phyloP scores from a whole-genome alignment of 140 eudicot genomes.

The Ambrosia hybrid region DNA sequence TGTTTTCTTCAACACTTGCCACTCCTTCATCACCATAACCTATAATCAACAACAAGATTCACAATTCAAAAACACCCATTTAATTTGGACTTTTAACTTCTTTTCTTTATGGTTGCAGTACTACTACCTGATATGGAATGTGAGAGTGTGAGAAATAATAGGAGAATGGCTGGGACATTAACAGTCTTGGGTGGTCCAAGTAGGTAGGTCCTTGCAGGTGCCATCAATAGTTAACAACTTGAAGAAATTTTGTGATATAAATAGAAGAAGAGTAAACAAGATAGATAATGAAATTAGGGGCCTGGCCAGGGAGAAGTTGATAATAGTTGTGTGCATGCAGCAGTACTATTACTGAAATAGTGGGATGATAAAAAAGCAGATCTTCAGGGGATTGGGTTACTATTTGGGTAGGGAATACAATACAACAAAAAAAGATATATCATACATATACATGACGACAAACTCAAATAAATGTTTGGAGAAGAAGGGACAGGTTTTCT shows the following conservation, averaged over 20 bases:
- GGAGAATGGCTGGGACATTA: constrained; percentile 27
- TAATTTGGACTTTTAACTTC: not conserved
- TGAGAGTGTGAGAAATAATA: constrained; percentile 40
- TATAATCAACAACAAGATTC: not conserved
- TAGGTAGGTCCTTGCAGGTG: constrained; percentile 53
- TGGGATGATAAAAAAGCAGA: constrained; percentile 16
- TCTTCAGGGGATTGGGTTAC: constrained; percentile 29
- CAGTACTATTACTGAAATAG: constrained; percentile 33
- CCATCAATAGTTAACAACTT: constrained; percentile 34
- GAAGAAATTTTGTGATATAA: constrained; percentile 12
- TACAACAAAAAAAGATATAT: constrained; percentile 1
- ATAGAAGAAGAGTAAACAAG: constrained; percentile 7
- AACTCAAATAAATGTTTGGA: constrained; percentile 35
- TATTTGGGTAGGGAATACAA: not conserved
- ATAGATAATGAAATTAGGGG: constrained; percentile 19
- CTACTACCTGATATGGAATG: constrained; percentile 59
- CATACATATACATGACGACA: constrained; percentile 7
- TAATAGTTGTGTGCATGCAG: constrained; percentile 28
- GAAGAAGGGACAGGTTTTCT: constrained; percentile 44
- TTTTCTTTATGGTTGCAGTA: too few species aligned
- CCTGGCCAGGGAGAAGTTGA: constrained; percentile 13
- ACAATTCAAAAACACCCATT: constrained; percentile 1
- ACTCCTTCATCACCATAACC: constrained; percentile 32
- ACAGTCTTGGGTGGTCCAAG: constrained; percentile 31
- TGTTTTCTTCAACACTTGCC: constrained; percentile 26